Percentiles rank a stretch among this genome's conserved stretches.
Evolutionary conservation across 495 filamentous ascomycete genomes (phyloP).

Genomic region (Xanthoparmelia taractica): DNA sequence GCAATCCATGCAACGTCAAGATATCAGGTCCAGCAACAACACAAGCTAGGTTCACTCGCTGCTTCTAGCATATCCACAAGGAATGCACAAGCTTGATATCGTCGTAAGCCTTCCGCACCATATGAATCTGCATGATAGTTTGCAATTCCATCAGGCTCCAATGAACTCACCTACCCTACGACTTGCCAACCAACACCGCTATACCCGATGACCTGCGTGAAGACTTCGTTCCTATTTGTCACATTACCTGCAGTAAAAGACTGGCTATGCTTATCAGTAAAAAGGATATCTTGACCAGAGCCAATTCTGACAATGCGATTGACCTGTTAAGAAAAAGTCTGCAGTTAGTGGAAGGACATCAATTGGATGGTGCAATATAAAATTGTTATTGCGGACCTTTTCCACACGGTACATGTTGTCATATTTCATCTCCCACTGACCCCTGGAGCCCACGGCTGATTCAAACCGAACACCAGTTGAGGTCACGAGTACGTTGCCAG

Average conservation of each 20-base stretch:
- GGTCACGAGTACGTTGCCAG: background rate
- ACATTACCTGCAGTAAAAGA: slow-evolving; percentile 10
- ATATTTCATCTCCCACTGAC: background rate
- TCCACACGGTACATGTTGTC: background rate
- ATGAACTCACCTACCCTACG: background rate
- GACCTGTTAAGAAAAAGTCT: background rate
- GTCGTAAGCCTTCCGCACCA: no score
- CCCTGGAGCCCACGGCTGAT: background rate
- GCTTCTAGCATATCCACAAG: no score
- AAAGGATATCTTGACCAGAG: background rate
- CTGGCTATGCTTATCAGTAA: background rate
- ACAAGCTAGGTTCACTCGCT: no score
- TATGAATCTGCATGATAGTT: no score
- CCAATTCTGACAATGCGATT: slow-evolving; percentile 1
- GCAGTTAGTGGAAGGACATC: background rate
- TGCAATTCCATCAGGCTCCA: no score
- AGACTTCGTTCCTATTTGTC: slow-evolving; percentile 26
- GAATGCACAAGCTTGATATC: no score
- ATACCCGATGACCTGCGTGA: slow-evolving; percentile 28
- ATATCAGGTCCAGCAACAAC: background rate
- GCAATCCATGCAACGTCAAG: no score
- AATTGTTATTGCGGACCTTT: background rate
- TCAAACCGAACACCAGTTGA: background rate
- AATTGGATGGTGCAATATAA: background rate
- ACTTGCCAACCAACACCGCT: slow-evolving; percentile 27